These are phyloP conservation scores for Citrus glauca DNA, from an alignment of 345 rosid species.

Conservation along the genomic window DNA sequence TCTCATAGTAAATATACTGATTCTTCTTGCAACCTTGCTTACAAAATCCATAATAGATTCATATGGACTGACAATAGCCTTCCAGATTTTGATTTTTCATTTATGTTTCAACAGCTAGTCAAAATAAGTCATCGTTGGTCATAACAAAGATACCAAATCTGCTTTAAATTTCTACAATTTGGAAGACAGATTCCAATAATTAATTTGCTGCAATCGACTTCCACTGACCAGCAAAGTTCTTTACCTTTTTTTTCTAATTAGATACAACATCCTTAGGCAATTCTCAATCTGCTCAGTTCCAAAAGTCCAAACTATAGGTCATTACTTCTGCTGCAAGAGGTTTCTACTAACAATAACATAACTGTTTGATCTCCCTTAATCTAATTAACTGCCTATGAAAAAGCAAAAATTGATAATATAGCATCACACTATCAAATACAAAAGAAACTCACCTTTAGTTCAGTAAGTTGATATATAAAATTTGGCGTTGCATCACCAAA, in stretches of 20 bases:
- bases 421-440: background rate
- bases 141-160: background rate
- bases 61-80: background rate
- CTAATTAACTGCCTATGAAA: background rate
- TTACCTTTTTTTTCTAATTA: background rate
- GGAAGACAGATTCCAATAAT: background rate
- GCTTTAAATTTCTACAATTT: background rate
- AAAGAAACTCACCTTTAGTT: slow-evolving; percentile 31
- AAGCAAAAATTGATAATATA: background rate
- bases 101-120: background rate
- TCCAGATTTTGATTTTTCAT: background rate
- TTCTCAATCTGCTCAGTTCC: background rate
- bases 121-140: background rate
- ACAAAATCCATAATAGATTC: background rate
- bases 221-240: background rate
- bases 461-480: slow-evolving; percentile 57
- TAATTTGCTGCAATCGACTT: background rate
- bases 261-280: background rate
- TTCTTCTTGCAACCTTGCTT: background rate
- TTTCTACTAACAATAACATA: background rate
- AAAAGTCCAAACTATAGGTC: background rate
- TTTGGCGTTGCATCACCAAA: slow-evolving; percentile 46
- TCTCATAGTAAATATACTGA: background rate
- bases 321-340: background rate
- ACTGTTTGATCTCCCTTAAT: background rate